Evolutionary conservation across 768 basidiomycete genomes (phyloP), one percentile per base, ranked within the genome.

Genomic region (Jaapia argillacea): DNA sequence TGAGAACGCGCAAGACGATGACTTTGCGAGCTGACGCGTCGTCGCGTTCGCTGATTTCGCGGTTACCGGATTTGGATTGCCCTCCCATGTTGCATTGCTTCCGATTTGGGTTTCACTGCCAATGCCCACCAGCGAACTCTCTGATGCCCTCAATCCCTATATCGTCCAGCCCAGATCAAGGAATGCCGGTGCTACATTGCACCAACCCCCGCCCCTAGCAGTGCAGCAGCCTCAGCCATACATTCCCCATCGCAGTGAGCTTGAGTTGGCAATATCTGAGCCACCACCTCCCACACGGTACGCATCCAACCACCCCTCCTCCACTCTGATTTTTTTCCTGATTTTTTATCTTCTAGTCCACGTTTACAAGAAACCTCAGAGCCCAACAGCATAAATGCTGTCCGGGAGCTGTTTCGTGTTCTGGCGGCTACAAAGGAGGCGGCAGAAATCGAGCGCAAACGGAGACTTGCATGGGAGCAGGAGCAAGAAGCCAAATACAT

Each of bases 101-200:
- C 43, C 38, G 28, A 10, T 33, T 33, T 10, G 10, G 10, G 28
- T 33, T 16, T 33, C 28, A 16, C 16, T 33, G 28, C 28, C 28
- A 33, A 81, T 80, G 79, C 65, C 72, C 52, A 71, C 76, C 47
- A 86, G 82, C 65, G 82, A 86, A 60, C 75, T 87, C 45, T 80
- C 79, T 6, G 77, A 87, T 56, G 85, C 85, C 4, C 77, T 87
- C 53, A 87, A 86, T 58, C 83, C 83, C 7, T 67, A 77, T 55
- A 67, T 74, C 45, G 68, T 67, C 26, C 72, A 74, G 42, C 53
- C 10, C 28, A 33, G 28, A 33, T 10, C 28, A 16, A 10, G 28
- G 28, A 33, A 16, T 16, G 16, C 28, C 28, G 16, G 16, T 33
- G 28, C 16, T 64, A 14, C 62, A 71, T 48, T 50, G 59, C 16